Percentiles rank a stretch among this genome's conserved stretches.
phyloP scores from a whole-genome alignment of 306 rosid genomes.

The Crataegus laevigata region DNA sequence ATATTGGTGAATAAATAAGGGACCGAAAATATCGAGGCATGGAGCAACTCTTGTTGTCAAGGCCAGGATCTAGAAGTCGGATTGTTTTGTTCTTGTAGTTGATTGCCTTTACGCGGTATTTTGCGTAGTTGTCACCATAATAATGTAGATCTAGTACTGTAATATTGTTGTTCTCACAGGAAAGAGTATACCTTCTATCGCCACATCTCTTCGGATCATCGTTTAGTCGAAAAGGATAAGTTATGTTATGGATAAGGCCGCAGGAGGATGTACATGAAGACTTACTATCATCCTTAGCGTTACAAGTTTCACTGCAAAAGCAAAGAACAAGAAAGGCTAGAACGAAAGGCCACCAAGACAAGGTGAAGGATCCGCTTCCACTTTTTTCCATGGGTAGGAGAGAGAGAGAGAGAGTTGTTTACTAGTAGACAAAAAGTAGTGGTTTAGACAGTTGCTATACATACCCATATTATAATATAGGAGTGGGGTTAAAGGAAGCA shows the following conservation, averaged over 20 bases:
- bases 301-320: not conserved
- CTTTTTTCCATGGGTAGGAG: no score
- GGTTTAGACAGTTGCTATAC: no score
- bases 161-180: not conserved
- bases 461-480: no score
- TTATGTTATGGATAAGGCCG: not conserved
- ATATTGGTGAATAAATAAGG: no score
- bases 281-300: not conserved
- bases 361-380: no score
- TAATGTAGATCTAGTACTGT: not conserved
- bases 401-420: no score
- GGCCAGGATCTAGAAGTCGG: conserved; percentile 15
- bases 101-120: conserved; percentile 6
- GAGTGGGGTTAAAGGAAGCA: no score
- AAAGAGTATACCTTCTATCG: not conserved
- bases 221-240: not conserved
- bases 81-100: conserved; percentile 9
- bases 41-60: not conserved
- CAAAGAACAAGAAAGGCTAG: no score
- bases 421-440: no score
- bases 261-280: not conserved
- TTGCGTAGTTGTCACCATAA: no score
- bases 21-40: not conserved
- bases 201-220: not conserved
- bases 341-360: not conserved